Conservation (phyloP, 2,329 filamentous ascomycete genomes). For the Apiospora kogelbergensis region DNA sequence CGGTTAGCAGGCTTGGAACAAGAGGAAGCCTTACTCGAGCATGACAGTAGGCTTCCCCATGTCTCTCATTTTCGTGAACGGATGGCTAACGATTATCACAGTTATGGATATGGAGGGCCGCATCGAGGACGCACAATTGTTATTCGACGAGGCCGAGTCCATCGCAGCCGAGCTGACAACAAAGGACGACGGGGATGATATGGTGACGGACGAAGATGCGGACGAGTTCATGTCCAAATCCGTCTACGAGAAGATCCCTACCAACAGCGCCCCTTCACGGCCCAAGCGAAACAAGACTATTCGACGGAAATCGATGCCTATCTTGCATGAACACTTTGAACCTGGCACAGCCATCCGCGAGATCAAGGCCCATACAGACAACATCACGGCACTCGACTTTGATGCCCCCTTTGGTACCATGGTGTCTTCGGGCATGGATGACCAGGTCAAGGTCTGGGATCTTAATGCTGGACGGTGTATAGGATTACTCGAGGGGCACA, state of each 20-base stretch:
- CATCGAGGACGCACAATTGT: conserved; percentile 60
- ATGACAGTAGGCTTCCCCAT: conserved; percentile 65
- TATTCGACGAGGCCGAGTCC: conserved; percentile 59
- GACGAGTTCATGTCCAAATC: conserved; percentile 93
- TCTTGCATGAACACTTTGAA: conserved; percentile 93
- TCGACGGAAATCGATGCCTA: conserved; percentile 83
- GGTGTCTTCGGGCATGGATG: conserved; percentile 89
- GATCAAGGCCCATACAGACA: conserved; percentile 83
- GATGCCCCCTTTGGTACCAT: conserved; percentile 96
- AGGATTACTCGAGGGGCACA: conserved; percentile 87
- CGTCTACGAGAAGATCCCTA: conserved; percentile 88
- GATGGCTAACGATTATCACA: conserved; percentile 28
- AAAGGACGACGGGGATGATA: conserved; percentile 51
- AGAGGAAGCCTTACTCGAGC: conserved; percentile 86
- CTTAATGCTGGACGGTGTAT: conserved; percentile 91
- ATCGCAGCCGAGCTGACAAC: conserved; percentile 51
- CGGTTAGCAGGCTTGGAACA: conserved; percentile 83
- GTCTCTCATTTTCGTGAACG: not conserved
- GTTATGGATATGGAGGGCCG: conserved; percentile 63
- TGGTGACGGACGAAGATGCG: conserved; percentile 50
- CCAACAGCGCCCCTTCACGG: conserved; percentile 49
- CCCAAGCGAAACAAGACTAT: conserved; percentile 55
- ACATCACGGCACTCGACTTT: conserved; percentile 89
- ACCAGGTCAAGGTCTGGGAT: conserved; percentile 95
- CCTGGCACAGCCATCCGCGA: conserved; percentile 86